A percentile compares a stretch with the other conserved stretches of the same genome.
These are phyloP conservation scores for Metschnikowia amazonensis DNA, from an alignment of 805 yeast genomes.

Conservation along the genomic window DNA sequence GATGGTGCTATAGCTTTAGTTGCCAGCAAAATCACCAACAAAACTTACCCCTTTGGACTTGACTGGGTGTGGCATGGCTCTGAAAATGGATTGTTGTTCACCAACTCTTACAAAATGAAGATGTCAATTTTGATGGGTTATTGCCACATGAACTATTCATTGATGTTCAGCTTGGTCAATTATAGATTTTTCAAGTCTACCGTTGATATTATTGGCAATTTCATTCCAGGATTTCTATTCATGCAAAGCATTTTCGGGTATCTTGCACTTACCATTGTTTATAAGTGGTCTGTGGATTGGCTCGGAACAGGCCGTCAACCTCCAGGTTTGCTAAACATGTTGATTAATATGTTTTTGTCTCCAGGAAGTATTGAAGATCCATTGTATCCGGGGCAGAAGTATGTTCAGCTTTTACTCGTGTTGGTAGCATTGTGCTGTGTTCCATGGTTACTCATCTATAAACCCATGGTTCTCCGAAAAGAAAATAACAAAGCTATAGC, in stretches of 20 bases:
- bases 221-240: constrained; percentile 67
- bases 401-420: constrained; percentile 55
- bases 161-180: constrained; percentile 63
- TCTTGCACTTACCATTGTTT: constrained; percentile 59
- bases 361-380: constrained; percentile 69
- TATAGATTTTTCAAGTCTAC: constrained; percentile 52
- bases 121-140: constrained; percentile 73
- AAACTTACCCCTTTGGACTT: constrained; percentile 59
- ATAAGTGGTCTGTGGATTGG: constrained; percentile 77
- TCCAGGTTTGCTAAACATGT: constrained; percentile 70
- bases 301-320: constrained; percentile 56
- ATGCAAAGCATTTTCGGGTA: constrained; percentile 78
- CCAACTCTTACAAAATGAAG: constrained; percentile 77
- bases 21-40: constrained; percentile 42
- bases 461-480: constrained; percentile 51
- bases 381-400: constrained; percentile 61
- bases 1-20: constrained; percentile 32
- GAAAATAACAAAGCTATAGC: constrained; percentile 27
- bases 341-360: constrained; percentile 69
- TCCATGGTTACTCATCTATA: constrained; percentile 67
- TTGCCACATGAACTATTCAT: constrained; percentile 70
- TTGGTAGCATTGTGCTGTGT: constrained; percentile 62
- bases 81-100: constrained; percentile 63
- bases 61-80: constrained; percentile 82
- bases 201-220: constrained; percentile 68